Base-by-base conservation (phyloP, 257 asterid species). In the Penstemon eatonii region DNA sequence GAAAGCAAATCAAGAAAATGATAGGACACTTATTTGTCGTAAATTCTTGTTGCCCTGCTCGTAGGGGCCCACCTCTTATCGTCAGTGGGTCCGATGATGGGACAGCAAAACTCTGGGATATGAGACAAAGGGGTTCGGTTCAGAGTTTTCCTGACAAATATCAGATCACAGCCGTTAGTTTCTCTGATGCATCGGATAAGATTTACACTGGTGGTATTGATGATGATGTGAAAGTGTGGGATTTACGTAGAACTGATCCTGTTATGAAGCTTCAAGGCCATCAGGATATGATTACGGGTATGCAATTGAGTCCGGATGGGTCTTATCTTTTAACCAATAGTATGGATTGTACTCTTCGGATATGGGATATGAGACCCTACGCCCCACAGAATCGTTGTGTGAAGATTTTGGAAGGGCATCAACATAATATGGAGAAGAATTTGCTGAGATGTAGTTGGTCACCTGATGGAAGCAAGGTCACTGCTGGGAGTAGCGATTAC, bases 41-140 rank as follows among this genome's bases (percentile, higher is more conserved):
- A 73, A 94, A 91, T 74, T 89, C 99, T 33, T 94, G 97, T 43
- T 81, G 91, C 65, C 90, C 95, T 15, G 97, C 96, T 74, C 87
- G 97, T 37, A 78, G 99, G 77, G 97, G 97, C 13, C 97, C 96
- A 4, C 99, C 99, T 38, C 95, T 91, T 54, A 87, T 94, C 37
- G 96, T 91, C 56, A 94, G 97, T 50, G 99, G 99, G 60, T 94
- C 99, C 0, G 99, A 94, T 54, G 99, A 94, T 71, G 99, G 99
- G 45, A 91, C 97, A 33, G 92, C 99, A 52, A 94, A 94, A 65
- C 96, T 94, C 52, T 94, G 99, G 99, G 99, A 94, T 72, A 87
- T 94, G 97, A 85, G 97, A 49, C 99, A 91, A 65, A 82, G 99
- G 81, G 99, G 99, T 39, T 91, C 96, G 13, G 82, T 91, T 54